Conservation (phyloP, 257 asterid species). For the Scutellaria barbata region DNA sequence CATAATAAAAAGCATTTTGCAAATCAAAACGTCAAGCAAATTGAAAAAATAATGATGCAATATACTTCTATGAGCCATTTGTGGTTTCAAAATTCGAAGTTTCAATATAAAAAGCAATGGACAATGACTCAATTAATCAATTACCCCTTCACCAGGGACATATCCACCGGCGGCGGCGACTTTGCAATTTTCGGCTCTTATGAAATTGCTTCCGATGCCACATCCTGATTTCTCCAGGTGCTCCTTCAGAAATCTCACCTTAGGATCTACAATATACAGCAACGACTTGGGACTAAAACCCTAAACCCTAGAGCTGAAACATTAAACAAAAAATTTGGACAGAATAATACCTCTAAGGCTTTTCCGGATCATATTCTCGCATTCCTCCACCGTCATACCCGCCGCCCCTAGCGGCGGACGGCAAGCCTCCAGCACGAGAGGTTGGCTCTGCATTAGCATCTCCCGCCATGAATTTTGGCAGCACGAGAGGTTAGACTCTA, state of each 20-base stretch:
- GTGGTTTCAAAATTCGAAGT: neutral
- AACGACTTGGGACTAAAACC: conserved; percentile 17
- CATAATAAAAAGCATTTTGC: neutral
- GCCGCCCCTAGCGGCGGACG: conserved; percentile 23
- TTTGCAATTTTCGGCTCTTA: conserved; percentile 58
- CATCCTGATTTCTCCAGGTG: conserved; percentile 82
- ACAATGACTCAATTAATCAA: neutral
- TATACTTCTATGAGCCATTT: neutral
- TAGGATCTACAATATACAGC: conserved; percentile 59
- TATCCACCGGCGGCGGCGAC: conserved; percentile 60
- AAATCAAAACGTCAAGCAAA: too few species aligned
- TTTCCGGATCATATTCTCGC: conserved; percentile 64
- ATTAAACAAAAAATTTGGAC: neutral
- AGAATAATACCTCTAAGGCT: conserved; percentile 60
- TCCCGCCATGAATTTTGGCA: conserved; percentile 29
- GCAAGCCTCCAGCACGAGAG: conserved; percentile 13
- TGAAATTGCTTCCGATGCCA: conserved; percentile 56
- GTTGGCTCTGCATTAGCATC: conserved; percentile 3
- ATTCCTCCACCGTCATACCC: conserved; percentile 62
- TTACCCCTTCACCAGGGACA: conserved; percentile 67
- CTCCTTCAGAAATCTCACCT: conserved; percentile 75
- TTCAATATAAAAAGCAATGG: conserved; percentile 5
- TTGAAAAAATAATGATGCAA: neutral
- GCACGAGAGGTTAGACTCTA: too few species aligned
- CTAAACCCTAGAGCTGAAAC: conserved; percentile 29